phyloP scores from a whole-genome alignment of 164 flowering plant genomes.

The Umbilicus rupestris region DNA sequence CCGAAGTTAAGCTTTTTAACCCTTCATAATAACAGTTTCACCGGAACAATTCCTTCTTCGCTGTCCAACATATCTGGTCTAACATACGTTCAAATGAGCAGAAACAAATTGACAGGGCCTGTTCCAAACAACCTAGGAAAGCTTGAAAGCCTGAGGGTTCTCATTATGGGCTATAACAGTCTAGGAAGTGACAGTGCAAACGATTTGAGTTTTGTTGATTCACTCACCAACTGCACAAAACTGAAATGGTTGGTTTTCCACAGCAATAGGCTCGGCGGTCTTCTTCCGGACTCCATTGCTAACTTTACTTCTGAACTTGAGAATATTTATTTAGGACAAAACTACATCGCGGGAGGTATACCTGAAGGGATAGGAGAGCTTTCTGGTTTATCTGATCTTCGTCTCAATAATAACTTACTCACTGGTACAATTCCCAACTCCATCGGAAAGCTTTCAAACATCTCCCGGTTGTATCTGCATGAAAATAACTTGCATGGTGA shows the following conservation, averaged over 20 bases:
- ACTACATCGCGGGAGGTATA: slow-evolving; percentile 19
- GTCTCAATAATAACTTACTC: slow-evolving; percentile 3
- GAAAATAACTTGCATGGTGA: not conserved
- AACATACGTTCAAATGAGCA: not conserved
- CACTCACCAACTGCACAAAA: too few relatives aligned
- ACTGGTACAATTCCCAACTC: slow-evolving; percentile 13
- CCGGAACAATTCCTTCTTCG: too few relatives aligned
- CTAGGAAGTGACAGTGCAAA: slow-evolving; percentile 13
- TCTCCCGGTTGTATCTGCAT: not conserved
- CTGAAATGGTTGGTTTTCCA: slow-evolving; percentile 9
- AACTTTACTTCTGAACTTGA: slow-evolving; percentile 20
- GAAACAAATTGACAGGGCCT: not conserved
- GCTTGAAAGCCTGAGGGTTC: not conserved
- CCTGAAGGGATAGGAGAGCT: slow-evolving; percentile 20
- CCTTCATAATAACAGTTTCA: too few relatives aligned
- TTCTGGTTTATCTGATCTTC: slow-evolving; percentile 5
- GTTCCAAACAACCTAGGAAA: too few relatives aligned
- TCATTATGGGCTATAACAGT: slow-evolving; percentile 17
- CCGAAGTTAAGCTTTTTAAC: slow-evolving; percentile 16
- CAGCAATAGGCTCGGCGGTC: slow-evolving; percentile 13
- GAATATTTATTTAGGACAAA: slow-evolving; percentile 3
- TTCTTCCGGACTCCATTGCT: slow-evolving; percentile 12
- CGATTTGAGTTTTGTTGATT: slow-evolving; percentile 23
- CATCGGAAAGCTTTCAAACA: slow-evolving; percentile 15
- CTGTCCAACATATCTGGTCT: not conserved